Percentiles rank a stretch among this genome's conserved stretches.
Evolutionary conservation across 2,329 filamentous ascomycete genomes (phyloP).

Genomic region (Monilinia fructigena): DNA sequence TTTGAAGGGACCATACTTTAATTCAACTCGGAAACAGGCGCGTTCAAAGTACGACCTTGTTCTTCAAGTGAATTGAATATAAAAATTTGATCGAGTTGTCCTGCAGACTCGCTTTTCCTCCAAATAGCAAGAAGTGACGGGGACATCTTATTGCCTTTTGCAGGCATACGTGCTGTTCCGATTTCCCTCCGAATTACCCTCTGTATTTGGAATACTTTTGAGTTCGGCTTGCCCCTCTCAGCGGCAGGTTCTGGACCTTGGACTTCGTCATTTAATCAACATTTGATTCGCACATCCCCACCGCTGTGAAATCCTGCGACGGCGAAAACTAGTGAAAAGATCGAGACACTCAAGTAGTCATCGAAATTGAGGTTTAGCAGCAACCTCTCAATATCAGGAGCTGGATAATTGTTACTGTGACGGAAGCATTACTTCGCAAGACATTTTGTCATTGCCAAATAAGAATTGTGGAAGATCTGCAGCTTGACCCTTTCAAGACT

Average conservation of each 20-base stretch:
- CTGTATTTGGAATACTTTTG: slow-evolving; percentile 4
- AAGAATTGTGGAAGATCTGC: slow-evolving; percentile 17
- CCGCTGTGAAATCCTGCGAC: neutral
- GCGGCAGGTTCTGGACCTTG: neutral
- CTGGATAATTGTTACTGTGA: slow-evolving; percentile 2
- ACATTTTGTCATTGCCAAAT: neutral
- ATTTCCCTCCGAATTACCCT: neutral
- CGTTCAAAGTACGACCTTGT: neutral
- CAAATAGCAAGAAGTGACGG: neutral
- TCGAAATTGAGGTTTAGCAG: slow-evolving; percentile 3
- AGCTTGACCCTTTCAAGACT: neutral
- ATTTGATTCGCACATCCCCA: neutral
- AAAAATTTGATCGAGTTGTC: neutral
- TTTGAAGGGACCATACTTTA: neutral
- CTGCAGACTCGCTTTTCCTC: neutral
- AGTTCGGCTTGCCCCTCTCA: neutral
- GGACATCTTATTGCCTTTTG: neutral
- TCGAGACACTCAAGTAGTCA: neutral
- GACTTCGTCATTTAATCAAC: neutral
- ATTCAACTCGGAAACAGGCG: neutral
- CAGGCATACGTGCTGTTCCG: neutral
- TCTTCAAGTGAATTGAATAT: neutral
- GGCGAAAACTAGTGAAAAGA: neutral
- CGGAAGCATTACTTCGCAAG: neutral
- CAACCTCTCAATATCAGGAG: neutral